Base-by-base conservation (phyloP, 83 land plant species). In the Isoetes engelmannii region DNA sequence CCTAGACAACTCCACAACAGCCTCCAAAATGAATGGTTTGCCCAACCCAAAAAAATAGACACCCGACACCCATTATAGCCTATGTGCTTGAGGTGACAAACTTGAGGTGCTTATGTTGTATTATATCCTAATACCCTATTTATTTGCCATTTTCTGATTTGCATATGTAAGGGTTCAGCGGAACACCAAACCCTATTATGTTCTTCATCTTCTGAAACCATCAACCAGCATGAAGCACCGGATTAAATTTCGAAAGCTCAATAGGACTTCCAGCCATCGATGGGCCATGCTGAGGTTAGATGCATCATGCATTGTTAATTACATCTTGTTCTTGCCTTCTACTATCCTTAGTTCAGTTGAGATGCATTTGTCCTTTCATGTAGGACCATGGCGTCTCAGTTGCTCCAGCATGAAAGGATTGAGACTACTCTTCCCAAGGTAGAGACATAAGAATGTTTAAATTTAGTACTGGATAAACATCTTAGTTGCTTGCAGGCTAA, bases 351-450 rank as follows among this genome's bases (percentile, higher is more conserved):
- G 9, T 13, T 13, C 7, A 59, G 9, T 19, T 13, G 62, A 9
- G 18, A 59, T 59, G 62, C 7, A 15, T 7, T 20, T 43, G 64
- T 5, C 51, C 6, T 43, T 70, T 61, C 48, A 21, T 44, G 57
- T 79, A 92, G 98, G 78, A 93, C 89, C 44, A 85, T 93, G 89
- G 98, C 90, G 19, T 89, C 98, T 18, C 92, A 93, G 81, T 74
- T 93, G 65, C 79, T 89, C 54, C 87, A 87, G 79, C 96, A 93
- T 73, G 98, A 93, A 74, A 84, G 98, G 18, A 87, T 93, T 42
- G 98, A 93, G 67, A 93, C 98, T 41, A 93, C 98, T 7, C 84
- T 93, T 48, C 92, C 98, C 5, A 93, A 93, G 98, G 98, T 89
- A 15, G 15, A 50, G 15, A 50, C 7, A 5, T 18, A 17, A 3